Base-by-base conservation (phyloP, 306 rosid genomes). In the Lablab purpureus region DNA sequence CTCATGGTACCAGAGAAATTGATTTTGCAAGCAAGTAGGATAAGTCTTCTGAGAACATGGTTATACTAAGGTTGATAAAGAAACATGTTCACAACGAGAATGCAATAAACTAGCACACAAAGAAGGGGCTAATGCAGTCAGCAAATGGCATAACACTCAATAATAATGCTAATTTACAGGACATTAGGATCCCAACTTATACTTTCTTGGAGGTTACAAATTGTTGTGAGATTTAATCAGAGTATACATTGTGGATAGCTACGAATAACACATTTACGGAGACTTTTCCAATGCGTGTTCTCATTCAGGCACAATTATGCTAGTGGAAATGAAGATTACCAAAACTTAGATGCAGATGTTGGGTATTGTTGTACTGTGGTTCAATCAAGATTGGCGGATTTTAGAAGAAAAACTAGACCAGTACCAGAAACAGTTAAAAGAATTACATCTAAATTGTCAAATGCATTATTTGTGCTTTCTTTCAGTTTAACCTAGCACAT, bases 121-220 rank as follows among this genome's bases (percentile, higher is more conserved):
- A 40, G 23, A 9, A 58, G 13, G 32, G 14, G 28, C 58, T 1
- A 70, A 30, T 55, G 17, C 23, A 13, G 47, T 15, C 59, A 25
- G 22, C 19, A 75, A 80, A 80, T 71, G 5, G 18, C 30, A 73
- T 28, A 56, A 72, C 27, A 56, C 30, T 37, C 49, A n/a, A 80
- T 7, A 25, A 25, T 23, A 56, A 64, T 49, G 70, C 45, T 45
- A 62, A 15, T 60, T 27, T 32, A 32, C 3, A 62, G 43, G 4
- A 14, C 43, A 15, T 62, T 62, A 25, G 41, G 12, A 62, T 15
- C 10, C 45, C 8, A 32, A 63, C 34, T 63, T 36, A 36, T 36
- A 36, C 4, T 2, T 1, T n/a, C 19, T 19, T 11, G 30, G 30
- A 2, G 18, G 21, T 66, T 19, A 12, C 10, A 4, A 11, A 60